Evolutionary conservation across 306 rosid genomes (phyloP), one percentile per base, ranked within the genome.

Genomic region (Corylus avellana): DNA sequence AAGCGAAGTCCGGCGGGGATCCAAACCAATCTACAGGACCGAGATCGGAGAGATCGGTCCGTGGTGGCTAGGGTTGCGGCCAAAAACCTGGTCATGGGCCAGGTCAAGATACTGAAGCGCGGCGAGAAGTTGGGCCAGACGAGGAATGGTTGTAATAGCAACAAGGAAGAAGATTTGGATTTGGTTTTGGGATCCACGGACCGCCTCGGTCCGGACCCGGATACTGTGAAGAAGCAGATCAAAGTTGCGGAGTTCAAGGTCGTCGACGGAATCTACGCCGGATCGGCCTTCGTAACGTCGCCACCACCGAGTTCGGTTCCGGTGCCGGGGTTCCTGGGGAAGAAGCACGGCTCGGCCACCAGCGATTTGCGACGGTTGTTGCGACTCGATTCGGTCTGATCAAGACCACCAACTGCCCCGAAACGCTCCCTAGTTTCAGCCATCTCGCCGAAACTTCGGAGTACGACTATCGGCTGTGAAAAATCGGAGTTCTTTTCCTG

Each of bases 251-350:
- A 89, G 20, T 57, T 81, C 50, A 89, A 78, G 75, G 87, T 67
- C 14, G 27, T 32, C 14, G 89, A 89, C 4, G 87, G 81, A 5
- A 67, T 87, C 5, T 94, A 88, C 48, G 92, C 88, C 0, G 94
- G 98, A 72, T 86, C 91, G 64, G 85, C 89, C 12, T 83, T 80
- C 12, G 84, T 63, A 18, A 3, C 90, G 17, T 92, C 98, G 8
- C 97, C 97, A 13, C 93, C 92, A 1, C 97, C 98, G 6, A 89
- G 93, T 72, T 92, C 90, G 7, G 87, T 94, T 63, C 97, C 97
- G 1, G 72, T 88, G 12, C 98, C 98, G 0, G 83, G 73, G 0
- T 92, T 91, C 77, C 27, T 89, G 49, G 87, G 83, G 18, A 89
- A 81, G 85, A 89, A 79, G 84, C 88, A 88, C 72, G 84, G 86